Evolutionary conservation across 2,329 filamentous ascomycete species (phyloP), one percentile per base, ranked within the genome.

Genomic region (Juglanconis oblonga): DNA sequence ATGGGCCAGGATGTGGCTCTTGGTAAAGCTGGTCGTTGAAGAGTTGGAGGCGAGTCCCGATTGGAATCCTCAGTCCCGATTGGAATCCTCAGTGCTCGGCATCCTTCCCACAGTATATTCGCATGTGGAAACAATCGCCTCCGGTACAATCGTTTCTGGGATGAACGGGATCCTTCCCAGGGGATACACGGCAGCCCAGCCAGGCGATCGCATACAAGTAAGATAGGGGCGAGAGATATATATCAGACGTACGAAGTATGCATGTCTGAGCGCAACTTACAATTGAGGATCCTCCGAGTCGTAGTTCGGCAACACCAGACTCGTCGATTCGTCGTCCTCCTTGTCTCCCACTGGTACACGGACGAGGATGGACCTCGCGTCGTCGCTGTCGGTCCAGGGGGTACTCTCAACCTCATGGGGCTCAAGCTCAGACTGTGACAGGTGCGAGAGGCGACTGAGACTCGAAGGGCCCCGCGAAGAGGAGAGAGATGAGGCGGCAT

Each of bases 231-330:
- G 59, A 63, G 24, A 24, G 24, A 24, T 24, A 24, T 24, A 24
- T 24, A 24, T 24, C 24, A 24, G 61, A 64, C 49, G 55, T 61
- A 52, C 59, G 64, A 51, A 35, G 62, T 63, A 57, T 64, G 64
- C 64, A 64, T 42, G 44, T 24, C 24, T 24, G 24, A 52, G 52
- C 17, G 52, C 33, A 45, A 79, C 79, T 79, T 73, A 82, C 79
- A 70, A 62, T 64, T 79, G 78, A 58, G 67, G 65, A 50, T 84
- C 61, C 52, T 61, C 82, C 36, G 77, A 79, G 64, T 82, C 79
- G 62, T 81, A 78, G 14, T 1, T 9, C 5, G 45, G 10, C 14
- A 78, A 80, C 58, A 78, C 67, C 52, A 81, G 74, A 67, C 77
- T 81, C 55, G 64, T 67, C 35, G 55, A 47, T 48, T 63, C 58